Percentiles rank a stretch among this genome's conserved stretches.
These are phyloP conservation scores for Arabidopsis suecica DNA, from an alignment of 345 rosid genomes.

Conservation along the genomic window DNA sequence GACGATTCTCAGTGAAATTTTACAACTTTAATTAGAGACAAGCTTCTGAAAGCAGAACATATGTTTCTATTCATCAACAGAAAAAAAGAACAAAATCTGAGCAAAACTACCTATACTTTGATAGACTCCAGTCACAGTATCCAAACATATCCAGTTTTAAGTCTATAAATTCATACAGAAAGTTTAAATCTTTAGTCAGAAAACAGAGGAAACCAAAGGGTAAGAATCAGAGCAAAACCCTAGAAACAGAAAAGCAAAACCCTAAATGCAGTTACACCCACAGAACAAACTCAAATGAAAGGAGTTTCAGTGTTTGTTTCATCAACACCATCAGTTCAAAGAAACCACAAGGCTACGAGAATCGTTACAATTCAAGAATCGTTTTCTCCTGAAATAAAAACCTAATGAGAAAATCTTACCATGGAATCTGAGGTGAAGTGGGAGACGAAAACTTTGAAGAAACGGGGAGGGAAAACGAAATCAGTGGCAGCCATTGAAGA, in stretches of 20 bases:
- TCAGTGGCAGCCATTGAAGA: constrained; percentile 10
- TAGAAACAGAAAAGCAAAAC: background rate
- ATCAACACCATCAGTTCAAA: background rate
- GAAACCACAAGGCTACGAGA: background rate
- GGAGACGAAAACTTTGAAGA: constrained; percentile 14
- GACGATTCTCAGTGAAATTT: background rate
- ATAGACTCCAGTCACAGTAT: background rate
- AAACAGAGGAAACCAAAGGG: constrained; percentile 10
- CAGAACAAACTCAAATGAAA: background rate
- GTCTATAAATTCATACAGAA: background rate
- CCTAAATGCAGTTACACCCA: background rate
- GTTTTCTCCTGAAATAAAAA: background rate
- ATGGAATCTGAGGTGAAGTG: constrained; percentile 13
- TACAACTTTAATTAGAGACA: background rate
- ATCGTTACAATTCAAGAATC: background rate
- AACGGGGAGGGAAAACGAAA: background rate
- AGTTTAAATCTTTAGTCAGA: background rate
- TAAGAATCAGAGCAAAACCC: background rate
- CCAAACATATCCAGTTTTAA: background rate
- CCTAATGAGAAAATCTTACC: background rate
- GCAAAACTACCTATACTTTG: background rate
- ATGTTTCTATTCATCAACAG: background rate
- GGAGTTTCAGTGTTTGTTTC: background rate
- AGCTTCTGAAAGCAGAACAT: background rate
- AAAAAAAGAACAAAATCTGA: background rate